These are phyloP conservation scores for Penicillium pancosmium DNA, from an alignment of 495 filamentous ascomycete species.

Conservation along the genomic window DNA sequence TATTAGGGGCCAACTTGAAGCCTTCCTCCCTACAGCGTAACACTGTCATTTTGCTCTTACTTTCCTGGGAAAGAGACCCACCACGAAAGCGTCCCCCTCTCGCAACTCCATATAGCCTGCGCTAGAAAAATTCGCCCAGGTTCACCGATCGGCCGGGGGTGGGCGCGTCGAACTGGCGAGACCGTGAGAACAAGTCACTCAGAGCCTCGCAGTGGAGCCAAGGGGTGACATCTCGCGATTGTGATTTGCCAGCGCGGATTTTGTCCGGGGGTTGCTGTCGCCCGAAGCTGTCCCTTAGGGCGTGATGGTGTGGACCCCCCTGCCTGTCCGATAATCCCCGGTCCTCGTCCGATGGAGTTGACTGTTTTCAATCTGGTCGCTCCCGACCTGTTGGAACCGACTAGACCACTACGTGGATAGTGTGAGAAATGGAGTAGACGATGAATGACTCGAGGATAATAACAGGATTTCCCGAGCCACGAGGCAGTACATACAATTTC, in stretches of 20 bases:
- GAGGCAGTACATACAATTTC: no score
- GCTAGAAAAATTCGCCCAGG: slow-evolving; percentile 1
- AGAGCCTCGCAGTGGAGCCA: slow-evolving; percentile 23
- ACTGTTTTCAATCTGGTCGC: not conserved
- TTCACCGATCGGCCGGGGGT: slow-evolving; percentile 18
- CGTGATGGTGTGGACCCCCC: not conserved
- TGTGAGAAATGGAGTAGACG: not conserved
- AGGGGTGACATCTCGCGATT: not conserved
- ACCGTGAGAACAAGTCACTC: not conserved
- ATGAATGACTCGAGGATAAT: no score
- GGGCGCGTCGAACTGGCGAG: slow-evolving; percentile 10
- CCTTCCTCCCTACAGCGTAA: not conserved
- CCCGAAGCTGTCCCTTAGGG: slow-evolving; percentile 1
- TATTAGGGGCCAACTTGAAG: no score
- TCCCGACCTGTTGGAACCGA: not conserved
- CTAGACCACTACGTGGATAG: not conserved
- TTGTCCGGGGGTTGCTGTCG: slow-evolving; percentile 6
- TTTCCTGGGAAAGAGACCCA: not conserved
- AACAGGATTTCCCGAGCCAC: no score
- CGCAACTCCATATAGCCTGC: not conserved
- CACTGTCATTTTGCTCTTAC: not conserved
- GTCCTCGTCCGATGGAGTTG: not conserved
- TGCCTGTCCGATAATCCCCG: not conserved
- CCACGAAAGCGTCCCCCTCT: not conserved
- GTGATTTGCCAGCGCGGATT: slow-evolving; percentile 6